Conservation (phyloP, 768 basidiomycete genomes). For the Pholiota conissans region DNA sequence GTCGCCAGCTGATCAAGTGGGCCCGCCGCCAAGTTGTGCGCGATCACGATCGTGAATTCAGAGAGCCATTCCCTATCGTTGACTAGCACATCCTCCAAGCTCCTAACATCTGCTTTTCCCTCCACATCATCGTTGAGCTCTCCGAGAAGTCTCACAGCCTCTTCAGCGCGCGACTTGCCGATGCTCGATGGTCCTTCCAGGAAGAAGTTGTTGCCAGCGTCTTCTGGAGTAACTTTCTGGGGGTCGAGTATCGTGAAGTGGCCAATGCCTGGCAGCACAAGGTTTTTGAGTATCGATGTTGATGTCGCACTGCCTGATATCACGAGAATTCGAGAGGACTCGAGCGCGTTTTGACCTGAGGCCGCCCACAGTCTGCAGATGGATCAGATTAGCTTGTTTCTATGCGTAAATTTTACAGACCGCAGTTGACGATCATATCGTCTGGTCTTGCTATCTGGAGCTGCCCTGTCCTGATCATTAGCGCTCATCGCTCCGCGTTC, state of each 20-base stretch:
- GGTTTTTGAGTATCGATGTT: slow-evolving; percentile 91
- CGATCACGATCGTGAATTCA: slow-evolving; percentile 78
- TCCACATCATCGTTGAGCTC: slow-evolving; percentile 91
- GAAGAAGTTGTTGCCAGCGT: slow-evolving; percentile 98
- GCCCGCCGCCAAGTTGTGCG: slow-evolving; percentile 70
- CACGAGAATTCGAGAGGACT: slow-evolving; percentile 79
- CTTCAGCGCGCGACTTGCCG: slow-evolving; percentile 75
- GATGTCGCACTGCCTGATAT: slow-evolving; percentile 81
- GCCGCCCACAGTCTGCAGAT: slow-evolving; percentile 83
- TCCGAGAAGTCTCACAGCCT: slow-evolving; percentile 71
- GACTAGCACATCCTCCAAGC: slow-evolving; percentile 59
- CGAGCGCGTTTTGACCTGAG: slow-evolving; percentile 86
- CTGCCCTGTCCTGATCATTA: slow-evolving; percentile 37
- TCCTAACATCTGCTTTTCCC: slow-evolving; percentile 59
- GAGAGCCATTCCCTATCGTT: slow-evolving; percentile 36
- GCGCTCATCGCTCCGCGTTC: background rate
- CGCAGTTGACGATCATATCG: slow-evolving; percentile 95
- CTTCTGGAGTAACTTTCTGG: slow-evolving; percentile 57
- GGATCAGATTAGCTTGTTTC: background rate
- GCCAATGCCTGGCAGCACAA: slow-evolving; percentile 95
- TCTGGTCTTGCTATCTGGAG: slow-evolving; percentile 85
- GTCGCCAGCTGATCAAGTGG: slow-evolving; percentile 59
- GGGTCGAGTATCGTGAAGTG: slow-evolving; percentile 90
- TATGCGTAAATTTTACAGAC: slow-evolving; percentile 40
- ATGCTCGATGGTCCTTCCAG: slow-evolving; percentile 74